Evolutionary conservation across 306 rosid species (phyloP).

Genomic region (Acacia confusa): DNA sequence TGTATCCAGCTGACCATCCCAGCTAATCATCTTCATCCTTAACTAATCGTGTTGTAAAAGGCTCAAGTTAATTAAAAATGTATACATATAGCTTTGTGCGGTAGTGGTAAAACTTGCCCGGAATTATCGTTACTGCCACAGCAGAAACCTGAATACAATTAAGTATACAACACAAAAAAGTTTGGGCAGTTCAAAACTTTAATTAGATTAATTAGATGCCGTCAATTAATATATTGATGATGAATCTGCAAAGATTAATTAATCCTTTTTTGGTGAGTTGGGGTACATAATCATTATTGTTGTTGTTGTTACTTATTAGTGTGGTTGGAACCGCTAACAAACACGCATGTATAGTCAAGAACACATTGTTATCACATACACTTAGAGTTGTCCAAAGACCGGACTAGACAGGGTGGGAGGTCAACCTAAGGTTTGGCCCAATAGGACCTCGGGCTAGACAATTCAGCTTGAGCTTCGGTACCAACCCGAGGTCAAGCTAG

Average conservation of each 20-base stretch:
- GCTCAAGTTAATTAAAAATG: not conserved
- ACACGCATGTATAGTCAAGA: not conserved
- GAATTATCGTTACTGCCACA: too few species aligned
- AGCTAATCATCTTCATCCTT: not conserved
- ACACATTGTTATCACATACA: not conserved
- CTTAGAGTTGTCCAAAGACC: too few species aligned
- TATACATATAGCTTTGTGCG: not conserved
- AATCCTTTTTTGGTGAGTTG: not conserved
- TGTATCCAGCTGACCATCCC: too few species aligned
- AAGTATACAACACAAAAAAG: not conserved
- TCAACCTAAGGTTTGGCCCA: too few species aligned
- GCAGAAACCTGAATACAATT: not conserved
- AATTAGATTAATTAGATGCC: not conserved
- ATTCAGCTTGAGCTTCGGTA: too few species aligned
- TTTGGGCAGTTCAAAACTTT: not conserved
- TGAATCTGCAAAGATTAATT: not conserved
- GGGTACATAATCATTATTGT: not conserved
- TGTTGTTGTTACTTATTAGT: not conserved
- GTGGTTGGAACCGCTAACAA: not conserved
- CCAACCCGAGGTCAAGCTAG: too few species aligned
- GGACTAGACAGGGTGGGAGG: too few species aligned
- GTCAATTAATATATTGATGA: not conserved
- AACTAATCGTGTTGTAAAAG: not conserved
- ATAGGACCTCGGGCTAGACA: too few species aligned
- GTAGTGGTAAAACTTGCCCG: not conserved